Conservation (phyloP, 164 flowering plant species). For the Malania oleifera region DNA sequence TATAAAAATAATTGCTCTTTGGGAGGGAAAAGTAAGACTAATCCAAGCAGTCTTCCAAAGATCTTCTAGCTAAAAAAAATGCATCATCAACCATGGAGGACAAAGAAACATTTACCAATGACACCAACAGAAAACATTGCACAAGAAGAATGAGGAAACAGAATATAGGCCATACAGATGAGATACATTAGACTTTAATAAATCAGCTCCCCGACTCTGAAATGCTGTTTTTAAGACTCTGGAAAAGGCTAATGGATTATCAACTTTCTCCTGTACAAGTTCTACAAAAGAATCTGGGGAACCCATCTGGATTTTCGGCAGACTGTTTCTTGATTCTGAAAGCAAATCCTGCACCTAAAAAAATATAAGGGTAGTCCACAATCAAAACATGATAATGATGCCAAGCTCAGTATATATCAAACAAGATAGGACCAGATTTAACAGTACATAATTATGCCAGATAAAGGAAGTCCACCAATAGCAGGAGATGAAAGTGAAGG, state of each 20-base stretch:
- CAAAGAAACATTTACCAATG: neutral
- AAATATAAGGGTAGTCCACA: slow-evolving; percentile 10
- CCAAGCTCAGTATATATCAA: neutral
- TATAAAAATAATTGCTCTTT: no score
- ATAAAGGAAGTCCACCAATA: neutral
- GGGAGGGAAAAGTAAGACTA: neutral
- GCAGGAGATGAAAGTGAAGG: neutral
- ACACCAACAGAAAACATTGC: neutral
- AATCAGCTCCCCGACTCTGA: slow-evolving; percentile 58
- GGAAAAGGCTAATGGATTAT: slow-evolving; percentile 79
- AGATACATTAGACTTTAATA: slow-evolving; percentile 56
- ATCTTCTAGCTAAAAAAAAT: neutral
- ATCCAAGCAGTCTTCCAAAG: no score
- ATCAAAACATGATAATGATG: slow-evolving; percentile 1
- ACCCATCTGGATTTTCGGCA: slow-evolving; percentile 51
- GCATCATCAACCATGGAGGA: neutral
- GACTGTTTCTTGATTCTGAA: slow-evolving; percentile 36
- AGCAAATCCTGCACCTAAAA: slow-evolving; percentile 78
- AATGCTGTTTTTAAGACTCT: slow-evolving; percentile 62
- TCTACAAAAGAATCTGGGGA: slow-evolving; percentile 52
- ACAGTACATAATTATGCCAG: neutral
- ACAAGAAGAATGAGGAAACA: slow-evolving; percentile 6
- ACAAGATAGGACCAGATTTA: neutral
- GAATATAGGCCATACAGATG: slow-evolving; percentile 64
- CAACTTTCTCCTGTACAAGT: slow-evolving; percentile 75